Base-by-base conservation (phyloP, 352 stramenopile species). In the Pythium myriotylum region DNA sequence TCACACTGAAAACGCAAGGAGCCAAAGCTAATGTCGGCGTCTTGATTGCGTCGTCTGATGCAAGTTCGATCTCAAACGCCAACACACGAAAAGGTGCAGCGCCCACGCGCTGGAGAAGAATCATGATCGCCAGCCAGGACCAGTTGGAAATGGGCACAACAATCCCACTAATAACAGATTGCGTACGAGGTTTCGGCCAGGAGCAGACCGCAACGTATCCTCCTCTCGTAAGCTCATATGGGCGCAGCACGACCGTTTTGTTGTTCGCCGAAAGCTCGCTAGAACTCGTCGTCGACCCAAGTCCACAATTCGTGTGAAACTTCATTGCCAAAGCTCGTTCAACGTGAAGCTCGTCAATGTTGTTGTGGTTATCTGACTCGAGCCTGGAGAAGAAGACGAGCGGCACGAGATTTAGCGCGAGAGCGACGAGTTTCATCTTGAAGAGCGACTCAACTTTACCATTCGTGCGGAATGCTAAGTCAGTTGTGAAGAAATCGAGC, bases 391-490 rank as follows among this genome's bases (percentile, higher is more conserved):
- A 24, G 4, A 65, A 13, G 16, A 76, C 0, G 2, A 76, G 16
- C 0, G 67, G 63, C 1, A 76, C 22, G 22, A 77, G 33, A 37
- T 74, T 79, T 10, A 72, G 17, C 0, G 4, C 54, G 7, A 79
- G 41, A 17, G 76, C 53, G 1, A 51, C 35, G 1, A 76, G n/a
- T 32, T 77, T 80, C 5, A 41, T 42, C 3, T 24, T 12, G 39
- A 73, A 74, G 4, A 79, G 43, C 4, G 65, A 20, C 0, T 48
- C 17, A 0, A 75, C 65, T 6, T 65, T 62, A 1, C 65, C 72
- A 40, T 74, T 71, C 23, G 76, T 53, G 0, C 65, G 64, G 23
- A 70, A 65, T 8, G 72, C 64, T 12, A 65, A 14, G 27, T 70
- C 58, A 2, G 61, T 63, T 2, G 40, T 63, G 16, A 79, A 63